These are phyloP conservation scores for Cladophialophora chaetospira DNA, from an alignment of 2,329 filamentous ascomycete genomes.

Conservation along the genomic window DNA sequence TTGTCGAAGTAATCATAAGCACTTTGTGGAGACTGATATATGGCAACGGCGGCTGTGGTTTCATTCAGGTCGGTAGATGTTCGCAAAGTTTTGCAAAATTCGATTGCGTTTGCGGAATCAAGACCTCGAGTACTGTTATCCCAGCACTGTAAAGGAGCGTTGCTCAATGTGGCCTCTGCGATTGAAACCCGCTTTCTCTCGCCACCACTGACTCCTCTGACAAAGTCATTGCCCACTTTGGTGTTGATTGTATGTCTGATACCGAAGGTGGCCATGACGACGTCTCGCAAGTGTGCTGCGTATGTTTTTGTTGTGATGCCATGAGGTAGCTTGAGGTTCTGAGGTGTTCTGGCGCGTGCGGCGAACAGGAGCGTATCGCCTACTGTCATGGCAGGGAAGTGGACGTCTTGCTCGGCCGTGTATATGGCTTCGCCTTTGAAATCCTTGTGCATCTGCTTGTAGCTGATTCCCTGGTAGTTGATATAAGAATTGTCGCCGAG, in stretches of 20 bases:
- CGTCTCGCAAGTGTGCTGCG: conserved; percentile 46
- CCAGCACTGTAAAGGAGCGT: conserved; percentile 44
- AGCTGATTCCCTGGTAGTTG: conserved; percentile 69
- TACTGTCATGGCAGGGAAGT: conserved; percentile 75
- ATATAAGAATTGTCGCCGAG: conserved; percentile 71
- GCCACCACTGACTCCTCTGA: conserved; percentile 64
- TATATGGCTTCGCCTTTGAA: conserved; percentile 86
- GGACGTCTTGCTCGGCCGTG: conserved; percentile 79
- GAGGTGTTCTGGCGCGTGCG: conserved; percentile 54
- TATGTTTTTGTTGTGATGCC: conserved; percentile 46
- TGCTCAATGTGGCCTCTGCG: conserved; percentile 53
- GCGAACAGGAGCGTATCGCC: conserved; percentile 58
- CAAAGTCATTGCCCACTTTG: conserved; percentile 58
- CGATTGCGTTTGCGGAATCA: conserved; percentile 56
- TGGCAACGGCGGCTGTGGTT: conserved; percentile 55
- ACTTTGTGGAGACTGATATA: conserved; percentile 56
- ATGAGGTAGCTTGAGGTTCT: conserved; percentile 42
- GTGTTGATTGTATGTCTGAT: conserved; percentile 55
- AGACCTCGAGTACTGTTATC: conserved; percentile 55
- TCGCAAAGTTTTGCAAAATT: conserved; percentile 57
- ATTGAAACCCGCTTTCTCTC: conserved; percentile 64
- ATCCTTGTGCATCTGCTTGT: conserved; percentile 60
- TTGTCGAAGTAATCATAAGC: conserved; percentile 68
- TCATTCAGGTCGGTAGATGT: conserved; percentile 52
- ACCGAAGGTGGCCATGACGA: conserved; percentile 49